Percentiles rank a stretch among this genome's conserved stretches.
phyloP scores from a whole-genome alignment of 2,329 filamentous ascomycete species.

The Talaromyces sp. region DNA sequence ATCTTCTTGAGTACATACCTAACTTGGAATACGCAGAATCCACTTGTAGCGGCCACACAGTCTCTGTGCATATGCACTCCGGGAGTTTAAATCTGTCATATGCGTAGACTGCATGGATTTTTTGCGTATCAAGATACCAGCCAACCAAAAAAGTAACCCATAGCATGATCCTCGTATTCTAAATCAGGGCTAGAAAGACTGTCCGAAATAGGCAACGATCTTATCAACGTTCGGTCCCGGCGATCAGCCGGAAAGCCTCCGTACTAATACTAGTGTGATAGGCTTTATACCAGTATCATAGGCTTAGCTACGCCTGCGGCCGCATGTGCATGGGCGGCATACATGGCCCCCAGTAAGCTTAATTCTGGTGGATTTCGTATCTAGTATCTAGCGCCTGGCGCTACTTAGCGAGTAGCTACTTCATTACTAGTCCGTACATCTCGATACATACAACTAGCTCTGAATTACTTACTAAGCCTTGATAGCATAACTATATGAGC shows the following conservation, averaged over 20 bases:
- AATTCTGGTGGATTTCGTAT: background rate
- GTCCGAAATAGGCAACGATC: background rate
- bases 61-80: background rate
- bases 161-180: background rate
- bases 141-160: background rate
- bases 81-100: background rate
- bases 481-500: background rate
- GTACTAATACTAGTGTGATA: background rate
- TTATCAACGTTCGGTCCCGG: background rate
- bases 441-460: background rate
- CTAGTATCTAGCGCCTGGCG: background rate
- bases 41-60: background rate
- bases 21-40: background rate
- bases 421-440: background rate
- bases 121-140: background rate
- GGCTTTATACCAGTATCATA: background rate
- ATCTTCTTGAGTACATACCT: background rate
- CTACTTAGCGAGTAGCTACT: background rate
- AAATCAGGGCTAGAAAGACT: background rate
- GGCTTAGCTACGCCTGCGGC: background rate
- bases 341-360: conserved; percentile 3
- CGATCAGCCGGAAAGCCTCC: background rate
- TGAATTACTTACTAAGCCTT: background rate
- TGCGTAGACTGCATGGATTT: background rate
- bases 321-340: background rate